Conservation (phyloP, 2,329 filamentous ascomycete genomes). For the Aspergillus neoniger region DNA sequence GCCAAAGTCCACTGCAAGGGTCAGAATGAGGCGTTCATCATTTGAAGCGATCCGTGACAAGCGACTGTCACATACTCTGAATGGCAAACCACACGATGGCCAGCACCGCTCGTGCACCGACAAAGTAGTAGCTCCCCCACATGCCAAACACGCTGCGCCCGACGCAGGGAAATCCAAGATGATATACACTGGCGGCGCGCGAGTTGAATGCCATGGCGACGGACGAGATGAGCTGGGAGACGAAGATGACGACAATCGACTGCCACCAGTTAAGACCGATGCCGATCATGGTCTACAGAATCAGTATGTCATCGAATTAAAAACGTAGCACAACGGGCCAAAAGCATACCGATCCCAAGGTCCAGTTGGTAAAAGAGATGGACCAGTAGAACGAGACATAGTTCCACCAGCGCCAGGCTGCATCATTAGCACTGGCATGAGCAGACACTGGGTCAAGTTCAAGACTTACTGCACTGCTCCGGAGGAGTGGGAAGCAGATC, state of each 20-base stretch:
- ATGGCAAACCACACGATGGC: conserved; percentile 45
- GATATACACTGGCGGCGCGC: conserved; percentile 45
- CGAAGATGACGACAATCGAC: conserved; percentile 44
- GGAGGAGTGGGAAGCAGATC: conserved; percentile 10
- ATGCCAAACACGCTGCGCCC: conserved; percentile 45
- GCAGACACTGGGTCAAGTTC: too few relatives aligned
- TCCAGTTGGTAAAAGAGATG: conserved; percentile 12
- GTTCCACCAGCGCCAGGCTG: conserved; percentile 12
- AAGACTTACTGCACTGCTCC: conserved; percentile 11
- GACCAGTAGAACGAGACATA: conserved; percentile 12
- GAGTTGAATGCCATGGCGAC: conserved; percentile 51
- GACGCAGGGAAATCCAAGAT: conserved; percentile 46
- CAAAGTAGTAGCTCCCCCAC: conserved; percentile 48
- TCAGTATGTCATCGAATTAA: neutral
- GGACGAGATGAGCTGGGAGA: conserved; percentile 45
- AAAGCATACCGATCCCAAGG: conserved; percentile 6
- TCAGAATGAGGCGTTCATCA: neutral
- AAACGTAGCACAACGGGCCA: too few relatives aligned
- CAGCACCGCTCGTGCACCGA: conserved; percentile 43
- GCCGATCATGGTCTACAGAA: conserved; percentile 1
- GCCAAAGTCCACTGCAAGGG: conserved; percentile 16
- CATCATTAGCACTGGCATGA: conserved; percentile 1
- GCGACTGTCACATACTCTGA: conserved; percentile 23
- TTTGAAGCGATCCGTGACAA: too few relatives aligned
- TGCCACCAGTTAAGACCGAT: conserved; percentile 14